Evolutionary conservation across 2,329 filamentous ascomycete species (phyloP).

Genomic region (Ilyonectria sp.): DNA sequence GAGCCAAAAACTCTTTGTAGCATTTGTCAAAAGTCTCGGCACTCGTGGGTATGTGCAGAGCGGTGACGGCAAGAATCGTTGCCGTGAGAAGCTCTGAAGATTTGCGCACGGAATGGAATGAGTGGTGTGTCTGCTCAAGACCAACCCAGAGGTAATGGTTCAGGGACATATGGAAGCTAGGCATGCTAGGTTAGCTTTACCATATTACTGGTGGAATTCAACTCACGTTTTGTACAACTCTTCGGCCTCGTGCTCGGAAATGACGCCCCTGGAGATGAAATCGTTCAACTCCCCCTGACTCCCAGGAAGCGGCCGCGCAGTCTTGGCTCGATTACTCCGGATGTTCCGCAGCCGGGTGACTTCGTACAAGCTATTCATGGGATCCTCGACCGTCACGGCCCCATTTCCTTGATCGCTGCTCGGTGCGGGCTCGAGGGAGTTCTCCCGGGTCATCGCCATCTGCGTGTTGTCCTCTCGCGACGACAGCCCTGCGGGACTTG

Average conservation of each 20-base stretch:
- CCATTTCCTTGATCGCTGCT: constrained; percentile 27
- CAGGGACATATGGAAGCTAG: constrained; percentile 32
- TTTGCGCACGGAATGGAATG: constrained; percentile 65
- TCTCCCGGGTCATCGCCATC: constrained; percentile 38
- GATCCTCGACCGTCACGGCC: constrained; percentile 35
- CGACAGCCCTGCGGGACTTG: constrained; percentile 34
- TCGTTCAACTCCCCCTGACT: constrained; percentile 36
- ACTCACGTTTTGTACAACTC: constrained; percentile 35
- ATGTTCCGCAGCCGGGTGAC: constrained; percentile 37
- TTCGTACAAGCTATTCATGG: constrained; percentile 36
- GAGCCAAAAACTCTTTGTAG: constrained; percentile 69
- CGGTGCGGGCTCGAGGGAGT: constrained; percentile 27
- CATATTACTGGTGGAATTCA: fast-evolving
- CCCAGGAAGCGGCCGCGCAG: constrained; percentile 24
- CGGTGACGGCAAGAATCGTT: constrained; percentile 71
- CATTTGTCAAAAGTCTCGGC: constrained; percentile 60
- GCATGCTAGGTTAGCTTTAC: not conserved
- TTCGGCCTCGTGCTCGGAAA: constrained; percentile 33
- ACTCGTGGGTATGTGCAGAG: constrained; percentile 70
- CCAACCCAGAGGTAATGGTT: constrained; percentile 40
- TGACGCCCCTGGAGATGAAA: constrained; percentile 33
- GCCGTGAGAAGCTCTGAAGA: constrained; percentile 70
- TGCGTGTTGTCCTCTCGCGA: constrained; percentile 36
- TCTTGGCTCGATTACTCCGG: constrained; percentile 35
- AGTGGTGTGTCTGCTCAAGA: constrained; percentile 51